A percentile compares a stretch with the other conserved stretches of the same genome.
Conservation (phyloP, 1,139 yeast species). For the Suhomyces atakaporum region DNA sequence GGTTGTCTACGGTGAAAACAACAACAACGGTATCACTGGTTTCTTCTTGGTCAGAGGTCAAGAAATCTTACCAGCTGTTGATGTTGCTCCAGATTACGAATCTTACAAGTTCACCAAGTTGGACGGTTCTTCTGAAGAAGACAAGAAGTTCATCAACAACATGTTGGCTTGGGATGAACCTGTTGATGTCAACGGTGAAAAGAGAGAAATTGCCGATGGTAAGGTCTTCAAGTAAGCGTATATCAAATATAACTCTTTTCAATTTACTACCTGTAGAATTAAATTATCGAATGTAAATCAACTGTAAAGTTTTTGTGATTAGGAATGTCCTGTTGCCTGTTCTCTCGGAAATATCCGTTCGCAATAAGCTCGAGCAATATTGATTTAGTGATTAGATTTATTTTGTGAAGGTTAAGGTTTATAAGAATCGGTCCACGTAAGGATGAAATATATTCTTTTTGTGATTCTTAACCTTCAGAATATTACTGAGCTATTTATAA, state of each 20-base stretch:
- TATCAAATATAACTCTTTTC: neutral
- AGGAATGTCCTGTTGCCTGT: too few relatives aligned
- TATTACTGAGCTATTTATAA: too few relatives aligned
- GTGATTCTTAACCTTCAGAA: too few relatives aligned
- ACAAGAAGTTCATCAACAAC: conserved; percentile 45
- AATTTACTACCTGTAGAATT: too few relatives aligned
- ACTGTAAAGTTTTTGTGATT: too few relatives aligned
- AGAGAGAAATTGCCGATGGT: conserved; percentile 53
- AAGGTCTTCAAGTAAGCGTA: conserved; percentile 48
- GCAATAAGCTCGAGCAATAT: too few relatives aligned
- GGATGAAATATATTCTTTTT: too few relatives aligned
- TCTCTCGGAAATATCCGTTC: too few relatives aligned
- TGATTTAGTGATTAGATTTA: too few relatives aligned
- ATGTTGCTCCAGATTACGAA: conserved; percentile 99
- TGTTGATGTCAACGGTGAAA: conserved; percentile 46
- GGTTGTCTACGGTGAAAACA: conserved; percentile 98
- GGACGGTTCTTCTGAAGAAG: conserved; percentile 41
- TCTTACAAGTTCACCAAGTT: conserved; percentile 48
- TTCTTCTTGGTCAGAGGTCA: conserved; percentile 95
- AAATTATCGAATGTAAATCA: too few relatives aligned
- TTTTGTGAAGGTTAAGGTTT: too few relatives aligned
- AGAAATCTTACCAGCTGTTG: conserved; percentile 86
- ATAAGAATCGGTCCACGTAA: too few relatives aligned
- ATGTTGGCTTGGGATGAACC: conserved; percentile 59
- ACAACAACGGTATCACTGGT: conserved; percentile 96